Evolutionary conservation across 2,329 filamentous ascomycete species (phyloP).

Genomic region (Parastagonospora nodorum): DNA sequence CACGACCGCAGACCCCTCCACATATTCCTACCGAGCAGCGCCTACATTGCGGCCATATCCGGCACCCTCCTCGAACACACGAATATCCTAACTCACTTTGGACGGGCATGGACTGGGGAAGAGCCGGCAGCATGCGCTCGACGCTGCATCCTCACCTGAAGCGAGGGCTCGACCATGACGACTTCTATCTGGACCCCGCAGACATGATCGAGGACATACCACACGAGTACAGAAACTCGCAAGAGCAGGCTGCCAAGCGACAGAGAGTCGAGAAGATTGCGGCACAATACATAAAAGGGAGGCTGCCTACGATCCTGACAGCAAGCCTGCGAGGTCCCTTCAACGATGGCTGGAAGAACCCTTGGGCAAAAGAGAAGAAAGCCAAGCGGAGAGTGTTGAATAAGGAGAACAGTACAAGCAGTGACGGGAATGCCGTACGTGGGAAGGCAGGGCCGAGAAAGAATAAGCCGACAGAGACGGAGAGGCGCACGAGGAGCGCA

Average conservation of each 20-base stretch:
- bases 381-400: background rate
- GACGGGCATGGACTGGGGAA: slow-evolving; percentile 2
- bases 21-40: slow-evolving; percentile 7
- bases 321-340: slow-evolving; percentile 68
- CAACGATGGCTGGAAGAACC: slow-evolving; percentile 44
- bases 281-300: slow-evolving; percentile 62
- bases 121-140: slow-evolving; percentile 13
- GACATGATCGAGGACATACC: slow-evolving; percentile 56
- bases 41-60: background rate
- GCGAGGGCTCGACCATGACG: slow-evolving; percentile 30
- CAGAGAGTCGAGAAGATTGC: slow-evolving; percentile 65
- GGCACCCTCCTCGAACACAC: background rate
- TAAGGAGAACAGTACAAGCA: background rate
- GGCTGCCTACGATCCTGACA: slow-evolving; percentile 62
- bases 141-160: slow-evolving; percentile 30
- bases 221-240: slow-evolving; percentile 61
- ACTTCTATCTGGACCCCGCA: slow-evolving; percentile 20
- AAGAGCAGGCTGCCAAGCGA: slow-evolving; percentile 57
- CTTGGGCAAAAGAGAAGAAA: slow-evolving; percentile 30
- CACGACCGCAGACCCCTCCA: slow-evolving; percentile 4
- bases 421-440: background rate
- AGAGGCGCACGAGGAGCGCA: background rate
- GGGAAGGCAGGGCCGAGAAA: background rate
- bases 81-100: background rate
- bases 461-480: background rate